Base-by-base conservation (phyloP, 2,329 filamentous ascomycete genomes). In the Penicillium digitatum region DNA sequence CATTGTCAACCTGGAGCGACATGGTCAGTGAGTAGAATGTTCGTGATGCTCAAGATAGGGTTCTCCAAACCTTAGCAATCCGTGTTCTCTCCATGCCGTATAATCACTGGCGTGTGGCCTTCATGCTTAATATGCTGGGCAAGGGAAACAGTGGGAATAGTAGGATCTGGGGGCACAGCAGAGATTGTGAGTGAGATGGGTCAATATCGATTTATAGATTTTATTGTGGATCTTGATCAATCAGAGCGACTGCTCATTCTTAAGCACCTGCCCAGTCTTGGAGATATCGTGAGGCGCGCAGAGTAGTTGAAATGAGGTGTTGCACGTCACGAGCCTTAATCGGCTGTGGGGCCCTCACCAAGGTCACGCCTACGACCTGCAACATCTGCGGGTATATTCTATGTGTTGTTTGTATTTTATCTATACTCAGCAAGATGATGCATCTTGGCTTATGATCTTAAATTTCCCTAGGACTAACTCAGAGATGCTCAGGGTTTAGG, bases 1-100 rank as follows among this genome's bases (percentile, higher is more conserved):
- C 83, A 72, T 85, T 78, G 55, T 79, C 77, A 64, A 79, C 77
- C 77, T 80, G 55, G 34, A 46, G 54, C 31, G 14, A 34, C 16
- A 51, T 51, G 12, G 32, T 45, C 34, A 34, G 37, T 53, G 22
- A 54, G 48, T 53, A 9, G 12, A 5, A 43, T 26, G 32, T 29
- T 12, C 44, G 18, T 39, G 24, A 31, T 20, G 42, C 10, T 38
- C n/a, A 12, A 57, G 20, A 37, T 27, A 31, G 32, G 32, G 48
- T 55, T 37, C 14, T 29, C 11, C 64, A 32, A 54, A 76, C 74
- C 73, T 75, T 76, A 61, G 74, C 73, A 52, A 76, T 65, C 60
- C 73, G 73, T 71, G 74, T 76, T 71, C 65, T 74, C 64, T 76
- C 74, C 74, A 76, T 76, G 64, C 66, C 69, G 66, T 59, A 57